Evolutionary conservation across 345 rosid species (phyloP).

Genomic region (Isatis tinctoria): DNA sequence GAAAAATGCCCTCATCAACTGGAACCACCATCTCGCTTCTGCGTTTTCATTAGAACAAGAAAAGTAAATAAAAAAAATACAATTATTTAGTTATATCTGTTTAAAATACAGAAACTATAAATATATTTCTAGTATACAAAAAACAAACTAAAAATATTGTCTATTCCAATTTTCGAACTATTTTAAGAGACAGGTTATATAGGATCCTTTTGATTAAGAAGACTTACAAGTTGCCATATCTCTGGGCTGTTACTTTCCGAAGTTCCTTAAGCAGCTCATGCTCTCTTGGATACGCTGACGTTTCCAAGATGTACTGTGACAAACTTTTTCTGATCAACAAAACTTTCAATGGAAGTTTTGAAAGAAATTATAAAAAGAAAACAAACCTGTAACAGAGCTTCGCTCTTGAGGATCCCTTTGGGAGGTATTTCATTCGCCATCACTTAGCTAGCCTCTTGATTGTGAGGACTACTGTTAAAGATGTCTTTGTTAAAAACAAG

Average conservation of each 20-base stretch:
- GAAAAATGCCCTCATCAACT: conserved; percentile 48
- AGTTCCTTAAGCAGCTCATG: conserved; percentile 47
- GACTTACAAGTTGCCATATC: conserved; percentile 27
- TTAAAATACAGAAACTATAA: too few species aligned
- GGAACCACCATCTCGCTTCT: conserved; percentile 53
- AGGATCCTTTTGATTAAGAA: background rate
- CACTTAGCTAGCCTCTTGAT: background rate
- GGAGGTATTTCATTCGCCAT: conserved; percentile 23
- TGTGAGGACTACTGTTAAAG: background rate
- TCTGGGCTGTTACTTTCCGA: conserved; percentile 37
- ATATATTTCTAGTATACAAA: too few species aligned
- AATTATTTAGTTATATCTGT: too few species aligned
- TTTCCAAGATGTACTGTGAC: conserved; percentile 24
- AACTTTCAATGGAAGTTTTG: background rate
- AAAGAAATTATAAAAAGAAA: background rate
- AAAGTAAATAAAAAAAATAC: too few species aligned
- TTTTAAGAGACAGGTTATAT: background rate
- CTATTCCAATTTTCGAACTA: background rate
- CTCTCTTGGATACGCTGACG: conserved; percentile 52
- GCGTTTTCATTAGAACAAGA: background rate
- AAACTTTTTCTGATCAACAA: background rate
- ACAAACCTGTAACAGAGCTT: conserved; percentile 13
- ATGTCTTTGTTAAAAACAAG: background rate
- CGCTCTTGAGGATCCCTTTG: conserved; percentile 28
- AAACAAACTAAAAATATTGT: too few species aligned